phyloP scores from a whole-genome alignment of 805 yeast species.

The Debaryomyces prosopidis region DNA sequence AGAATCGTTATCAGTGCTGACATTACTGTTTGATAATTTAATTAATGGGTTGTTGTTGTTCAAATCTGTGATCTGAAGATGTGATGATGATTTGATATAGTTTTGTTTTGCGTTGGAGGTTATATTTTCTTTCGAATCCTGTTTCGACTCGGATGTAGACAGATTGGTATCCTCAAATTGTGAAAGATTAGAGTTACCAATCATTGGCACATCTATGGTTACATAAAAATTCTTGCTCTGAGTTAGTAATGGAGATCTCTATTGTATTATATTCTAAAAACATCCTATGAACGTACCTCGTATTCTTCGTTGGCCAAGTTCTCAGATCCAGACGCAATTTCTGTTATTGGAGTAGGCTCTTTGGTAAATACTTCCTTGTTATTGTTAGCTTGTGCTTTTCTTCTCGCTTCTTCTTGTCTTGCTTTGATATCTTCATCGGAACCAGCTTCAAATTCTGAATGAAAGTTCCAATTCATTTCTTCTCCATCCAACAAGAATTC shows the following conservation, averaged over 20 bases:
- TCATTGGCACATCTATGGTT: conserved; percentile 32
- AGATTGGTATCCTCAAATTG: conserved; percentile 7
- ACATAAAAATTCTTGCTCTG: conserved; percentile 32
- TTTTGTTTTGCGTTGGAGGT: not conserved
- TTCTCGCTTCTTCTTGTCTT: conserved; percentile 29
- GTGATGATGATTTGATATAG: conserved; percentile 39
- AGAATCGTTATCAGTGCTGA: conserved; percentile 11
- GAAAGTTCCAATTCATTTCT: conserved; percentile 93
- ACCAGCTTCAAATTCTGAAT: conserved; percentile 78
- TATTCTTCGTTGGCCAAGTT: conserved; percentile 17
- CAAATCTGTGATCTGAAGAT: conserved; percentile 38
- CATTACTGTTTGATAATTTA: conserved; percentile 34
- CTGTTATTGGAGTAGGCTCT: conserved; percentile 20
- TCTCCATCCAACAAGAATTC: conserved; percentile 75
- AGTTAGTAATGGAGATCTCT: conserved; percentile 17
- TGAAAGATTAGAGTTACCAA: conserved; percentile 15
- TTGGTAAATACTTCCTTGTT: conserved; percentile 41
- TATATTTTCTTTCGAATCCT: conserved; percentile 4
- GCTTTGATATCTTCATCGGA: conserved; percentile 80
- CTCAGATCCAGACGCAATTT: conserved; percentile 13
- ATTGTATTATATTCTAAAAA: conserved; percentile 6
- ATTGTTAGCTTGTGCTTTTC: conserved; percentile 38
- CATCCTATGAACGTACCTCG: conserved; percentile 24
- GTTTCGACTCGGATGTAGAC: not conserved
- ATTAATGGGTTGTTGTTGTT: conserved; percentile 34